A percentile compares a stretch with the other conserved stretches of the same genome.
phyloP scores from a whole-genome alignment of 129 eudicot genomes.

The Lactuca saligna region DNA sequence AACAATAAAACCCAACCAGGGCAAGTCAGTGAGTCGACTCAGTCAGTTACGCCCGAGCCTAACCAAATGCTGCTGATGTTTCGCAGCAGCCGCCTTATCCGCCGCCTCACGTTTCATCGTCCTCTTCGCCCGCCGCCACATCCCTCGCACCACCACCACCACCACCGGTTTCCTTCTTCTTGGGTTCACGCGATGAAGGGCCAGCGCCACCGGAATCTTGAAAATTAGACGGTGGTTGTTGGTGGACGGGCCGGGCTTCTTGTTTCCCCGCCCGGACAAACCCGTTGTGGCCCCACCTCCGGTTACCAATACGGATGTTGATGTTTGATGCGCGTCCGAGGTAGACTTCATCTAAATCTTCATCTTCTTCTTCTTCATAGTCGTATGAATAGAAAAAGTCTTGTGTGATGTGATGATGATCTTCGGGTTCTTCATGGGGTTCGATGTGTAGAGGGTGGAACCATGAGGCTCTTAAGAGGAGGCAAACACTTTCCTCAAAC shows the following conservation, averaged over 20 bases:
- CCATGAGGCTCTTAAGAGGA: constrained; percentile 90
- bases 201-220: constrained; percentile 57
- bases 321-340: constrained; percentile 49
- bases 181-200: constrained; percentile 66
- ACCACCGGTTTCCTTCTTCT: constrained; percentile 38
- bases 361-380: constrained; percentile 58
- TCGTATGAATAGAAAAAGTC: constrained; percentile 53
- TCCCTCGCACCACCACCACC: constrained; percentile 2
- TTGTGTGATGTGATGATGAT: constrained; percentile 33
- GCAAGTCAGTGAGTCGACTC: not conserved
- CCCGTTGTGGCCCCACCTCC: constrained; percentile 91
- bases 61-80: constrained; percentile 67
- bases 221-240: constrained; percentile 15
- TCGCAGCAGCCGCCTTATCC: constrained; percentile 81
- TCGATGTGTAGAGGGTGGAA: constrained; percentile 69
- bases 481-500: constrained; percentile 93
- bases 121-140: constrained; percentile 65
- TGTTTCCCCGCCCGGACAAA: constrained; percentile 70
- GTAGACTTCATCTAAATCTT: constrained; percentile 64
- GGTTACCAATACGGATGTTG: constrained; percentile 70
- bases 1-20: constrained; percentile 6
- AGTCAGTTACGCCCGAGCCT: constrained; percentile 59
- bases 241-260: constrained; percentile 65
- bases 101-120: constrained; percentile 92
- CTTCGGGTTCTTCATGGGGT: constrained; percentile 44